phyloP scores from a whole-genome alignment of 2,329 filamentous ascomycete species.

The Colletotrichum higginsianum region DNA sequence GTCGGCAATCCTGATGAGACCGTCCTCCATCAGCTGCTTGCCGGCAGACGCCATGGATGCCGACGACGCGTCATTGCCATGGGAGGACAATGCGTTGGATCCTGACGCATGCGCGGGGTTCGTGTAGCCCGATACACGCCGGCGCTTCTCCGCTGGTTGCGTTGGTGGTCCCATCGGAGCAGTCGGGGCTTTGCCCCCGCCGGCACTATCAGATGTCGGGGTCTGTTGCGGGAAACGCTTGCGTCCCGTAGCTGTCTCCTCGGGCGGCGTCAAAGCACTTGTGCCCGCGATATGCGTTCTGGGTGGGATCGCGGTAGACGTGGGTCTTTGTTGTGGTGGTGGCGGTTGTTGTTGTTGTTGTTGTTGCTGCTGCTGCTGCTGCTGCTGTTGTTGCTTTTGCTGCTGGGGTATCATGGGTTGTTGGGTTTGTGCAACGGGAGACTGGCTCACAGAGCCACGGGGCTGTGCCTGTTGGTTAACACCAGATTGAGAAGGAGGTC shows the following conservation, averaged over 20 bases:
- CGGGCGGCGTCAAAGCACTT: constrained; percentile 69
- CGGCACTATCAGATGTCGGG: constrained; percentile 25
- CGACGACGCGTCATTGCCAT: constrained; percentile 50
- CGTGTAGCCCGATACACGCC: constrained; percentile 51
- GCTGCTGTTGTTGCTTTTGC: constrained; percentile 42
- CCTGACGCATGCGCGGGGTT: constrained; percentile 39
- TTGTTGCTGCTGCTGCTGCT: constrained; percentile 40
- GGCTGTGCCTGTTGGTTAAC: constrained; percentile 45
- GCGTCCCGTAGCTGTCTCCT: constrained; percentile 62
- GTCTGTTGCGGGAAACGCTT: constrained; percentile 56
- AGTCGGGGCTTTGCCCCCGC: constrained; percentile 36
- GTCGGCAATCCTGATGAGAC: constrained; percentile 54
- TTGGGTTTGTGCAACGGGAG: constrained; percentile 46
- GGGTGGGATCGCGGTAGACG: constrained; percentile 56
- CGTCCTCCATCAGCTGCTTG: constrained; percentile 53
- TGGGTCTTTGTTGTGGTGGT: constrained; percentile 48
- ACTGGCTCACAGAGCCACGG: constrained; percentile 49
- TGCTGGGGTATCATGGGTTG: constrained; percentile 45
- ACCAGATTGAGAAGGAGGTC: constrained; percentile 43
- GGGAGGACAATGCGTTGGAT: constrained; percentile 17
- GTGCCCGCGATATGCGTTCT: constrained; percentile 57
- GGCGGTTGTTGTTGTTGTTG: constrained; percentile 44
- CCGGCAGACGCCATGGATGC: constrained; percentile 45
- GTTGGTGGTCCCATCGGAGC: constrained; percentile 40
- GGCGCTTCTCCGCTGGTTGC: constrained; percentile 51